phyloP scores from a whole-genome alignment of 257 asterid species.

The Solanum etuberosum region DNA sequence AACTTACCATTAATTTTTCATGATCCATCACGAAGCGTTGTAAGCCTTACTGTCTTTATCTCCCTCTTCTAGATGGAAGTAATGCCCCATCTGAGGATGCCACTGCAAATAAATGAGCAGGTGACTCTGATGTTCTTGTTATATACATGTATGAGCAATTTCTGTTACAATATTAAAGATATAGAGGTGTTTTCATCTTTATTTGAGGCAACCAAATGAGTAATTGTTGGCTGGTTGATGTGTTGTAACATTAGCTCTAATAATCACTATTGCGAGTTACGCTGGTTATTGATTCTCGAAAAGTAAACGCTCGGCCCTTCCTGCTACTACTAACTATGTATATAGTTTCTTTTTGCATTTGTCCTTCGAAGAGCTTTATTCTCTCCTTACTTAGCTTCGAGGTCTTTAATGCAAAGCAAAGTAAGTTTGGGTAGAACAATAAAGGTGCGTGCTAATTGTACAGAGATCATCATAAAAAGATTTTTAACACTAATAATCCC shows the following conservation, averaged over 20 bases:
- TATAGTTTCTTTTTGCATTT: too few relatives aligned
- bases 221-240: neutral
- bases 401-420: neutral
- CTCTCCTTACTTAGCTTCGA: neutral
- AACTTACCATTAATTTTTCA: neutral
- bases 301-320: neutral
- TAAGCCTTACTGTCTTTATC: neutral
- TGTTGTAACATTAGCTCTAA: neutral
- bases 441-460: neutral
- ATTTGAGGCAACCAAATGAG: neutral
- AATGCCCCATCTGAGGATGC: conserved; percentile 41
- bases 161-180: neutral
- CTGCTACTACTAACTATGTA: neutral
- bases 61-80: conserved; percentile 36
- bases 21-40: neutral
- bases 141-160: neutral
- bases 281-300: neutral
- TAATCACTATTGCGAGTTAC: neutral
- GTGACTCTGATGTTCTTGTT: neutral
- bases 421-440: neutral
- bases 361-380: too few relatives aligned
- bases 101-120: conserved; percentile 31
- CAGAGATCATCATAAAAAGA: neutral
- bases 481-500: neutral
- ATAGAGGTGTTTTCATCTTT: neutral